Percentiles rank a stretch among this genome's conserved stretches.
Evolutionary conservation across 108 stramenopile species (phyloP).

Genomic region (Nitzschia sp.): DNA sequence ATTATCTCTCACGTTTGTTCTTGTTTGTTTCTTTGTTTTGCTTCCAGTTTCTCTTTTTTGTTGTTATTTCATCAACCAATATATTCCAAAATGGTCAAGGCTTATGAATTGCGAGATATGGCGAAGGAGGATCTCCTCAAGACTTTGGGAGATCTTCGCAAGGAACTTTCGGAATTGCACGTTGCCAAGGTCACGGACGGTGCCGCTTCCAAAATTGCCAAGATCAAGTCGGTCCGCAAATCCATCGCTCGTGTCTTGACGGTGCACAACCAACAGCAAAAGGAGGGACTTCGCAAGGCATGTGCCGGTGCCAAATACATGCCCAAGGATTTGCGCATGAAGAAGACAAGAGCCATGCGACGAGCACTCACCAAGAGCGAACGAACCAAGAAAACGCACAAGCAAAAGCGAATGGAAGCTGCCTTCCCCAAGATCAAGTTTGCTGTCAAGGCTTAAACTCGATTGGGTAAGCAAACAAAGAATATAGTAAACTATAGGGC

Average conservation of each 20-base stretch:
- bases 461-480: slow-evolving; percentile 21
- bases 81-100: slow-evolving; percentile 80
- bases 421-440: slow-evolving; percentile 78
- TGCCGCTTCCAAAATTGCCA: slow-evolving; percentile 97
- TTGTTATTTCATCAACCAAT: neutral
- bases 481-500: slow-evolving; percentile 8
- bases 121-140: slow-evolving; percentile 97
- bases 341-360: slow-evolving; percentile 98
- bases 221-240: slow-evolving; percentile 98
- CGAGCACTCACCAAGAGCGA: slow-evolving; percentile 92
- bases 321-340: slow-evolving; percentile 93
- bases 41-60: neutral
- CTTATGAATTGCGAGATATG: slow-evolving; percentile 89
- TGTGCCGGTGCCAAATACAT: slow-evolving; percentile 88
- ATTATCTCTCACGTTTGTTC: neutral
- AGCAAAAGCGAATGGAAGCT: slow-evolving; percentile 80
- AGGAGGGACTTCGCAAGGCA: slow-evolving; percentile 92
- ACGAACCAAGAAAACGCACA: slow-evolving; percentile 74
- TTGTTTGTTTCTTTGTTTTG: too few species aligned
- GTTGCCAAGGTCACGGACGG: slow-evolving; percentile 98
- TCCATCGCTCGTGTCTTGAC: slow-evolving; percentile 97
- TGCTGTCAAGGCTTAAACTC: slow-evolving; percentile 81
- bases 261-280: slow-evolving; percentile 98
- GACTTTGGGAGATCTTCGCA: slow-evolving; percentile 90
- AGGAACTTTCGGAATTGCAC: slow-evolving; percentile 92